Percentiles rank a stretch among this genome's conserved stretches.
phyloP scores from a whole-genome alignment of 2,329 filamentous ascomycete species.

The Lasiodiplodia sp. region DNA sequence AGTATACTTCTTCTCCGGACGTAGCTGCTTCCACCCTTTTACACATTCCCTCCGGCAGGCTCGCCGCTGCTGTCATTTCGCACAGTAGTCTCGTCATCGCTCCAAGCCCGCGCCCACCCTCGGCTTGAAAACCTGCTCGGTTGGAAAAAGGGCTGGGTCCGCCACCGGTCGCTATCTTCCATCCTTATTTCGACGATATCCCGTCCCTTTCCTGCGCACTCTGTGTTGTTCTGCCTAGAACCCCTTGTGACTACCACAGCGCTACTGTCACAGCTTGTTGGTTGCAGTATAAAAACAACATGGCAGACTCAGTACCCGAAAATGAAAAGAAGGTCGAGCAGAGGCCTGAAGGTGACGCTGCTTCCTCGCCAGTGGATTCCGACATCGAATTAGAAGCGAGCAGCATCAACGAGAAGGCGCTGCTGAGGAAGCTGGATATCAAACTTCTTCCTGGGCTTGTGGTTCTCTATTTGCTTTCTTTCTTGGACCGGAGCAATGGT shows the following conservation, averaged over 20 bases:
- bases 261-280: not conserved
- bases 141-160: not conserved
- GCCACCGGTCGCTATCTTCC: too few relatives aligned
- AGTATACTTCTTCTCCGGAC: not conserved
- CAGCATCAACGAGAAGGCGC: conserved; percentile 61
- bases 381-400: conserved; percentile 34
- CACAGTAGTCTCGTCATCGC: not conserved
- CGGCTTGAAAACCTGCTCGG: not conserved
- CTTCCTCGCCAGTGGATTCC: conserved; percentile 1
- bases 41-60: conserved; percentile 9
- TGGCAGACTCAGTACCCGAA: conserved; percentile 1
- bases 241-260: not conserved
- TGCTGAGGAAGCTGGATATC: conserved; percentile 64
- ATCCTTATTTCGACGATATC: not conserved
- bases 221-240: not conserved
- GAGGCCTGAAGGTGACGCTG: not conserved
- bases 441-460: conserved; percentile 52
- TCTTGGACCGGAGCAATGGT: conserved; percentile 49
- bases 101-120: not conserved
- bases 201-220: not conserved
- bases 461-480: conserved; percentile 50
- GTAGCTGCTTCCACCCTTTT: not conserved
- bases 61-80: conserved; percentile 7
- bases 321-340: conserved; percentile 21
- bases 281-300: not conserved